These are phyloP conservation scores for Rhizophora apiculata DNA, from an alignment of 345 rosid genomes.

Conservation along the genomic window DNA sequence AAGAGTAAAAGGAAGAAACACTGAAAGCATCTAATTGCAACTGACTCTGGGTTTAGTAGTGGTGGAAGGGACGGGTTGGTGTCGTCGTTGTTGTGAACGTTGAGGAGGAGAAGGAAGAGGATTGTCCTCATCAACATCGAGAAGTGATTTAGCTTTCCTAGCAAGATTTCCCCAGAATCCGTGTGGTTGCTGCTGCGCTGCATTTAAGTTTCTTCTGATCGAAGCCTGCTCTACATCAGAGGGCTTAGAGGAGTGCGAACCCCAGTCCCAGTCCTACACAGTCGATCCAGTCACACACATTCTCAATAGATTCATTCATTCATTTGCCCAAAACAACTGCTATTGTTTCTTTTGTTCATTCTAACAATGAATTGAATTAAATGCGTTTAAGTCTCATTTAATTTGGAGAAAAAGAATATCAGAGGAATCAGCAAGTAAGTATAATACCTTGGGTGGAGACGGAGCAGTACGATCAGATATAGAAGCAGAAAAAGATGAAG, in stretches of 20 bases:
- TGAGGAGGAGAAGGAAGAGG: constrained; percentile 3
- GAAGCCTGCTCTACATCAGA: constrained; percentile 32
- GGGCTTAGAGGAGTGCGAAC: no score
- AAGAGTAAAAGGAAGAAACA: background rate
- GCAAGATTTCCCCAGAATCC: constrained; percentile 27
- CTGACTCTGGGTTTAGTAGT: constrained; percentile 14
- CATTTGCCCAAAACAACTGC: no score
- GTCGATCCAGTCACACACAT: no score
- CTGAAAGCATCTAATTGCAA: background rate
- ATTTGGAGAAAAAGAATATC: no score
- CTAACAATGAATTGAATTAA: no score
- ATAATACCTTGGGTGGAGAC: constrained; percentile 5
- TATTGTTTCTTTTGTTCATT: no score
- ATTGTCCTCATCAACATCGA: constrained; percentile 17
- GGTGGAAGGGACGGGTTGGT: background rate
- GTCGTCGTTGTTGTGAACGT: background rate
- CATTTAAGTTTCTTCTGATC: constrained; percentile 28
- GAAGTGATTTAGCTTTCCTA: constrained; percentile 28
- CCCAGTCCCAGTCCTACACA: no score
- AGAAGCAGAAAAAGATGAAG: background rate
- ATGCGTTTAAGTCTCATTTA: no score
- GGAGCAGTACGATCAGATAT: background rate
- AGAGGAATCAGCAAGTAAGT: no score
- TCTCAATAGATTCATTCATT: no score
- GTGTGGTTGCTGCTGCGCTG: constrained; percentile 21